Evolutionary conservation across 306 rosid genomes (phyloP).

Genomic region (Senna tora): DNA sequence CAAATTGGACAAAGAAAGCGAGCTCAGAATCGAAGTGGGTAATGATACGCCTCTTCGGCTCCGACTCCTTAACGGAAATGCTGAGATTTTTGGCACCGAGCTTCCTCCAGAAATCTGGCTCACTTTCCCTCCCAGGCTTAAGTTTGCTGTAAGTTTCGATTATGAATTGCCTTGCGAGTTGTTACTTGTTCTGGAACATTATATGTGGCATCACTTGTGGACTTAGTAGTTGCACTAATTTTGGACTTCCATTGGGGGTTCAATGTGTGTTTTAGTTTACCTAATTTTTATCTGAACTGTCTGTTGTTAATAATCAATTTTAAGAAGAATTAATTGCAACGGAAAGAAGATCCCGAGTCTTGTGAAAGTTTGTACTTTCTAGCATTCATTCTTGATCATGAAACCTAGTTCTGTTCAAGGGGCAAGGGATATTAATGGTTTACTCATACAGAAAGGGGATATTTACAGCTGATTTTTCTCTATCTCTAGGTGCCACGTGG

Average conservation of each 20-base stretch:
- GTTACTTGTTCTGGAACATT: background rate
- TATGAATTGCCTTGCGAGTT: background rate
- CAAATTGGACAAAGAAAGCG: conserved; percentile 85
- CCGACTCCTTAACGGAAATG: conserved; percentile 79
- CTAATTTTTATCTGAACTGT: background rate
- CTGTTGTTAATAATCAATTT: background rate
- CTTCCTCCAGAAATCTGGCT: conserved; percentile 95
- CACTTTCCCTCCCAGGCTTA: conserved; percentile 79
- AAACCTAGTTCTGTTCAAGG: background rate
- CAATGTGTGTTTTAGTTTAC: background rate
- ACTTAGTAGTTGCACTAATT: background rate
- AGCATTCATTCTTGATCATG: background rate
- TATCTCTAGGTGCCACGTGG: background rate
- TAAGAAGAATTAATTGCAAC: background rate
- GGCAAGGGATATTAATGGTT: background rate
- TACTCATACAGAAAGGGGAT: background rate
- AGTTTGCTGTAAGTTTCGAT: conserved; percentile 66
- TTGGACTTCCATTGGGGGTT: background rate
- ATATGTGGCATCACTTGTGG: background rate
- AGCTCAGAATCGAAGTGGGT: conserved; percentile 82
- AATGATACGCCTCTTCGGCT: conserved; percentile 75
- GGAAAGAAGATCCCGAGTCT: background rate
- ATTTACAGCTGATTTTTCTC: background rate
- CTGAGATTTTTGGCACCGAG: conserved; percentile 92
- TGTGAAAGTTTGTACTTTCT: background rate